Evolutionary conservation across 1,284 basidiomycete species (phyloP).

Genomic region (Microbotryum silenes-acaulis): DNA sequence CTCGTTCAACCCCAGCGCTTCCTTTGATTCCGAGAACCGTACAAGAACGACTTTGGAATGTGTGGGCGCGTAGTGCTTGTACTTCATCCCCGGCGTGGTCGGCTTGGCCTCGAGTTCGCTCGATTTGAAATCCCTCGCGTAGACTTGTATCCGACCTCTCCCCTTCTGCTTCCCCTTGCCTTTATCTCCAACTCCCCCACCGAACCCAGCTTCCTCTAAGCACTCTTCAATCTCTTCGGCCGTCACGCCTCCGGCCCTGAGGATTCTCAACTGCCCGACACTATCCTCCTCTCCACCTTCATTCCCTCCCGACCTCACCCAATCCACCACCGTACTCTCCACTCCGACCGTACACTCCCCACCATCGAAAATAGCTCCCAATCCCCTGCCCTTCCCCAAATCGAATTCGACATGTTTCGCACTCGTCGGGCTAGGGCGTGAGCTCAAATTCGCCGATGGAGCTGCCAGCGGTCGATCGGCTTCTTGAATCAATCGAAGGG

Average conservation of each 20-base stretch:
- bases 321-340: conserved; percentile 94
- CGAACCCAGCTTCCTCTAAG: conserved; percentile 44
- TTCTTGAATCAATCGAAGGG: conserved; percentile 75
- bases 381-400: conserved; percentile 51
- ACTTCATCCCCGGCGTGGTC: conserved; percentile 99
- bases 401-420: conserved; percentile 79
- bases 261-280: conserved; percentile 53
- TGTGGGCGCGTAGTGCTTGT: conserved; percentile 88
- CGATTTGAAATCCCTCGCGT: conserved; percentile 64
- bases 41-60: conserved; percentile 71
- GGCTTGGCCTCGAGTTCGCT: conserved; percentile 54
- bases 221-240: conserved; percentile 73
- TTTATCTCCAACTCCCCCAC: background rate
- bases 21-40: conserved; percentile 31
- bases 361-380: conserved; percentile 83
- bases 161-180: conserved; percentile 30
- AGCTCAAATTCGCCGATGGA: conserved; percentile 90
- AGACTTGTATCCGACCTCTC: conserved; percentile 50
- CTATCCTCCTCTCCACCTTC: conserved; percentile 45
- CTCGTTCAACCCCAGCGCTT: too few relatives aligned
- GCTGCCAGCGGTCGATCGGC: conserved; percentile 76
- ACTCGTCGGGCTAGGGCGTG: conserved; percentile 87
- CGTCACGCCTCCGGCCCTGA: conserved; percentile 87
- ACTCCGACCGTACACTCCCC: conserved; percentile 82
- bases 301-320: conserved; percentile 44